A percentile compares a stretch with the other conserved stretches of the same genome.
These are phyloP conservation scores for Hypholoma sublateritium DNA, from an alignment of 768 basidiomycete genomes.

Conservation along the genomic window DNA sequence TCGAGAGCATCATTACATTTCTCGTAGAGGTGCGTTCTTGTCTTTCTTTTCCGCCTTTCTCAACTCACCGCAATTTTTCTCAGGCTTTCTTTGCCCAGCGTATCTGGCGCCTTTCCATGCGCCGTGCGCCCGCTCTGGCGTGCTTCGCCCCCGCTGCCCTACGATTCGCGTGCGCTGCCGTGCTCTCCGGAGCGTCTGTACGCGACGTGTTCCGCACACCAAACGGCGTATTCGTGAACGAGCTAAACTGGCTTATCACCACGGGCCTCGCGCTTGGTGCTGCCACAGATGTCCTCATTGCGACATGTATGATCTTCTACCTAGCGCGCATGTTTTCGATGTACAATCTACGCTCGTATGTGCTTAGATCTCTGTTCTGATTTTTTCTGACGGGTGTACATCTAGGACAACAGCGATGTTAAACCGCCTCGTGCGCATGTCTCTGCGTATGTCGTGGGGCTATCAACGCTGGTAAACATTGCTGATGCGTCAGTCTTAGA, in stretches of 20 bases:
- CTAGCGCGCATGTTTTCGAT: not conserved
- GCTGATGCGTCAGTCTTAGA: not conserved
- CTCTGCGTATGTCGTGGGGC: not conserved
- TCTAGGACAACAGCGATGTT: not conserved
- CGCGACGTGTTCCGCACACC: not conserved
- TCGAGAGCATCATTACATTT: constrained; percentile 20
- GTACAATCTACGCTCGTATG: not conserved
- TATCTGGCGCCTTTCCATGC: not conserved
- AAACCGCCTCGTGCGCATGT: not conserved
- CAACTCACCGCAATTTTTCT: not conserved
- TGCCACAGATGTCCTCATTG: constrained; percentile 1
- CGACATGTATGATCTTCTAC: constrained; percentile 5
- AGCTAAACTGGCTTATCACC: not conserved
- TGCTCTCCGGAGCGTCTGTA: not conserved
- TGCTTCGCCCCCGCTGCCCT: not conserved
- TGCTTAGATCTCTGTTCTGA: not conserved
- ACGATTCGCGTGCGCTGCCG: not conserved
- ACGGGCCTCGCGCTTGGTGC: constrained; percentile 3
- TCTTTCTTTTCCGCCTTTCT: not conserved
- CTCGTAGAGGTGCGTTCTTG: constrained; percentile 16
- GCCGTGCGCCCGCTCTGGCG: not conserved
- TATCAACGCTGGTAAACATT: no score
- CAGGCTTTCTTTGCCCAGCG: not conserved
- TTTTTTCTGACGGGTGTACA: not conserved
- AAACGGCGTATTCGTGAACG: constrained; percentile 1